These are phyloP conservation scores for Picochlorum sp. DNA, from an alignment of 139 green algal species.

Conservation along the genomic window DNA sequence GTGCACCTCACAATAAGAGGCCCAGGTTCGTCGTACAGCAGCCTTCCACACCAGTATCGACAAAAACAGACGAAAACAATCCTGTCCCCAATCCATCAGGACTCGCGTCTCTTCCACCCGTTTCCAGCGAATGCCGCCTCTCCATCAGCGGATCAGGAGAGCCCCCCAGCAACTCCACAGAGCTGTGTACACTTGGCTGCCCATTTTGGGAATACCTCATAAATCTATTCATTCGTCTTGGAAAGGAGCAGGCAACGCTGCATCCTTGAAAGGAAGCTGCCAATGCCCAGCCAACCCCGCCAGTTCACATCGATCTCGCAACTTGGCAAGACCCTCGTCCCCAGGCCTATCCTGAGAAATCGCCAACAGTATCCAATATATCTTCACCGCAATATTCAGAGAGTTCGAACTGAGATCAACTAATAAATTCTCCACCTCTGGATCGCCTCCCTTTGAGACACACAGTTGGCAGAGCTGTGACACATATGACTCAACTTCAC, in stretches of 20 bases:
- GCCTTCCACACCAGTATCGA: constrained; percentile 47
- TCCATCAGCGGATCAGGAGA: constrained; percentile 2
- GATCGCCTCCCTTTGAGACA: constrained; percentile 43
- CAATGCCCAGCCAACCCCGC: constrained; percentile 69
- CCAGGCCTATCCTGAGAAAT: constrained; percentile 77
- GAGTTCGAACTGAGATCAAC: constrained; percentile 69
- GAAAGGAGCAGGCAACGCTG: constrained; percentile 49
- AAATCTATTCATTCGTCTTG: neutral
- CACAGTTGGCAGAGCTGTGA: constrained; percentile 78
- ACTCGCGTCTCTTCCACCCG: neutral
- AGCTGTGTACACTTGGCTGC: neutral
- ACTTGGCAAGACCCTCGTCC: constrained; percentile 32
- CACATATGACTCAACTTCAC: constrained; percentile 71
- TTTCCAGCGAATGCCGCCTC: neutral
- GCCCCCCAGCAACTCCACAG: neutral
- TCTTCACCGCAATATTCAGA: constrained; percentile 78
- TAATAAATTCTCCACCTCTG: constrained; percentile 50
- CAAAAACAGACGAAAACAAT: constrained; percentile 40
- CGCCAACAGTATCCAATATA: constrained; percentile 85
- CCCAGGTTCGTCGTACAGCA: constrained; percentile 24
- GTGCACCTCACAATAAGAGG: too few species aligned
- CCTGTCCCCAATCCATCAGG: constrained; percentile 38
- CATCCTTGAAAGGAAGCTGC: constrained; percentile 62
- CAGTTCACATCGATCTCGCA: constrained; percentile 56
- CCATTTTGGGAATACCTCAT: neutral